Conservation (phyloP, 2,329 filamentous ascomycete species). For the Clarireedia sp. region DNA sequence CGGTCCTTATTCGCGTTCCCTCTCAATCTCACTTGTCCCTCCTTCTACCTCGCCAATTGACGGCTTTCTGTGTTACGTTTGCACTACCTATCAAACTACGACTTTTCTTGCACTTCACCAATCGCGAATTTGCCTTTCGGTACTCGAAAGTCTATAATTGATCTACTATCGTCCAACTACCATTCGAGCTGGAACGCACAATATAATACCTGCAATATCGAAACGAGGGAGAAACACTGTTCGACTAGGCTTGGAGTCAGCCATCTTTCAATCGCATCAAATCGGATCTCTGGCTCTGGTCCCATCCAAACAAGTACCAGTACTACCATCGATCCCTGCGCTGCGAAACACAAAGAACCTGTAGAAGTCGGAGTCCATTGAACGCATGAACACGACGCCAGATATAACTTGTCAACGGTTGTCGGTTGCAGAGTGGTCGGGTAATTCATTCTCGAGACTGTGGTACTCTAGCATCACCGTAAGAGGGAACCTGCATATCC, state of each 20-base stretch:
- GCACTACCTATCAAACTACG: not conserved
- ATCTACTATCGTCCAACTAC: constrained; percentile 1
- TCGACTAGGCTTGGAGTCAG: too few relatives aligned
- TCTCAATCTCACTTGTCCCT: constrained; percentile 9
- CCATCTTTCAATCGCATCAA: not conserved
- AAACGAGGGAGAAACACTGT: not conserved
- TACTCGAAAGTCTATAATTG: constrained; percentile 1
- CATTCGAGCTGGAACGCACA: not conserved
- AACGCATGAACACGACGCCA: constrained; percentile 8
- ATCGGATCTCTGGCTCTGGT: not conserved
- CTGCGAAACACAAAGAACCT: not conserved
- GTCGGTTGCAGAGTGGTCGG: constrained; percentile 20
- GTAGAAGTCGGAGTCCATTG: not conserved
- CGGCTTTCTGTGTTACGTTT: constrained; percentile 8
- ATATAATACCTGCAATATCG: not conserved
- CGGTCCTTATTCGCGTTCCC: constrained; percentile 2
- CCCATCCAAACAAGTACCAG: not conserved
- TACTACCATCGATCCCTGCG: not conserved
- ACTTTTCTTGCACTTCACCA: not conserved
- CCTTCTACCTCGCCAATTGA: constrained; percentile 11
- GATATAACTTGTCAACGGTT: constrained; percentile 16
- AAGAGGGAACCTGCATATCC: constrained; percentile 16
- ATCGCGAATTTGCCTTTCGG: not conserved
- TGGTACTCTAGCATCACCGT: constrained; percentile 8
- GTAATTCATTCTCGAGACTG: constrained; percentile 16